Evolutionary conservation across 2,329 filamentous ascomycete genomes (phyloP).

Genomic region (Didymella exigua): DNA sequence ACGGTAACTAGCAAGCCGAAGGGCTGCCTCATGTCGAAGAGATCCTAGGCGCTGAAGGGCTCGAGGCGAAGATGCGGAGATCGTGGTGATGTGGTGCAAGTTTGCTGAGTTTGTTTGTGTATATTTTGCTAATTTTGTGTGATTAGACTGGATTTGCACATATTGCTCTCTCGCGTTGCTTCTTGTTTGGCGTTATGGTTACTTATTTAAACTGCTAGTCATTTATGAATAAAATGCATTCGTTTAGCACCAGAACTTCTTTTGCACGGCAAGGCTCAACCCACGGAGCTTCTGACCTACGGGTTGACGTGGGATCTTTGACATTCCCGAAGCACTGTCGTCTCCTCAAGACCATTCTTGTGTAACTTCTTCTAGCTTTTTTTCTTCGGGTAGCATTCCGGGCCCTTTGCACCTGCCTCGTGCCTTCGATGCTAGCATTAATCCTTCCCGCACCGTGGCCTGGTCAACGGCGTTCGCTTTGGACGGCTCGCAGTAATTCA

Average conservation of each 20-base stretch:
- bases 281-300: background rate
- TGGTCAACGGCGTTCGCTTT: conserved; percentile 6
- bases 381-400: conserved; percentile 9
- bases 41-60: conserved; percentile 9
- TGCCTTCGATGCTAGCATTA: conserved; percentile 5
- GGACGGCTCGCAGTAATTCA: background rate
- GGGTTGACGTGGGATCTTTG: background rate
- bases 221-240: conserved; percentile 6
- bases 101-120: conserved; percentile 11
- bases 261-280: background rate
- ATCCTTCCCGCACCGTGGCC: conserved; percentile 14
- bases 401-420: background rate
- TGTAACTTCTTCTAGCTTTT: conserved; percentile 1
- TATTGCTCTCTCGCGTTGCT: conserved; percentile 12
- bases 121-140: conserved; percentile 12
- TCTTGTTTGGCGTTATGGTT: conserved; percentile 1
- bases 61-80: background rate
- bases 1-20: conserved; percentile 34
- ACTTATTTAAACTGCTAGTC: background rate
- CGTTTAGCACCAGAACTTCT: background rate
- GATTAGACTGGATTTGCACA: conserved; percentile 12
- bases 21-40: background rate
- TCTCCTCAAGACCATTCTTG: conserved; percentile 4
- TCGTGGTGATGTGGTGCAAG: conserved; percentile 7
- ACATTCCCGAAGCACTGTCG: conserved; percentile 4